Evolutionary conservation across 2,329 filamentous ascomycete genomes (phyloP).

Genomic region (Fusarium gaditjirri): DNA sequence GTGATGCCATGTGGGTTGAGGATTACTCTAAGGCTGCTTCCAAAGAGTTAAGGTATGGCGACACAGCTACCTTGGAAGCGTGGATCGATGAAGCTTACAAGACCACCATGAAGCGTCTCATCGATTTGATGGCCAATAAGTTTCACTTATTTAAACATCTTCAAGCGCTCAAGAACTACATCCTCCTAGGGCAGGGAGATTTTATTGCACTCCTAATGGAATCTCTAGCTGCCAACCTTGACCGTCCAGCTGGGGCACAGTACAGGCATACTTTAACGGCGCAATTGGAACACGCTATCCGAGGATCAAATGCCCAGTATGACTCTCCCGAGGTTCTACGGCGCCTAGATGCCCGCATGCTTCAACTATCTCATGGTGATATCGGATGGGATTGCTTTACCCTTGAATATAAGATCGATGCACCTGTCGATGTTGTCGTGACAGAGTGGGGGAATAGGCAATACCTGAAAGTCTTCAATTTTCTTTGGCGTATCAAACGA

Average conservation of each 20-base stretch:
- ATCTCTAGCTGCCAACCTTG: slow-evolving; percentile 89
- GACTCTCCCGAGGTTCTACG: slow-evolving; percentile 92
- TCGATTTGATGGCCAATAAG: slow-evolving; percentile 92
- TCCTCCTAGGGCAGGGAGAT: slow-evolving; percentile 93
- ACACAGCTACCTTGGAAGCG: slow-evolving; percentile 88
- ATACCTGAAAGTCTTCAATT: slow-evolving; percentile 99
- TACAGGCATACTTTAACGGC: slow-evolving; percentile 97
- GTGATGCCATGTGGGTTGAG: slow-evolving; percentile 94
- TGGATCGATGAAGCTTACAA: slow-evolving; percentile 99
- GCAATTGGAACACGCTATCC: slow-evolving; percentile 97
- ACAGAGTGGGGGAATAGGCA: slow-evolving; percentile 95
- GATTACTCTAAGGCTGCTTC: slow-evolving; percentile 93
- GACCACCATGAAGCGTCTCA: slow-evolving; percentile 94
- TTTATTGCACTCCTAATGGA: slow-evolving; percentile 98
- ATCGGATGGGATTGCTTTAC: slow-evolving; percentile 99
- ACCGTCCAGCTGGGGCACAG: slow-evolving; percentile 94
- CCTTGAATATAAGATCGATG: slow-evolving; percentile 97
- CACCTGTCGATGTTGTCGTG: slow-evolving; percentile 95
- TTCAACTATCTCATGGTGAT: slow-evolving; percentile 94
- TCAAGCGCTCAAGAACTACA: slow-evolving; percentile 90
- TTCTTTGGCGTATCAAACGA: slow-evolving; percentile 96
- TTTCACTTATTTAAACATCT: slow-evolving; percentile 96
- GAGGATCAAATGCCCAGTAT: slow-evolving; percentile 96
- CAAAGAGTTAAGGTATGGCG: slow-evolving; percentile 90
- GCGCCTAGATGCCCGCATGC: slow-evolving; percentile 95